phyloP scores from a whole-genome alignment of 2,329 filamentous ascomycete species.

The Fusarium pseudoanthophilum region DNA sequence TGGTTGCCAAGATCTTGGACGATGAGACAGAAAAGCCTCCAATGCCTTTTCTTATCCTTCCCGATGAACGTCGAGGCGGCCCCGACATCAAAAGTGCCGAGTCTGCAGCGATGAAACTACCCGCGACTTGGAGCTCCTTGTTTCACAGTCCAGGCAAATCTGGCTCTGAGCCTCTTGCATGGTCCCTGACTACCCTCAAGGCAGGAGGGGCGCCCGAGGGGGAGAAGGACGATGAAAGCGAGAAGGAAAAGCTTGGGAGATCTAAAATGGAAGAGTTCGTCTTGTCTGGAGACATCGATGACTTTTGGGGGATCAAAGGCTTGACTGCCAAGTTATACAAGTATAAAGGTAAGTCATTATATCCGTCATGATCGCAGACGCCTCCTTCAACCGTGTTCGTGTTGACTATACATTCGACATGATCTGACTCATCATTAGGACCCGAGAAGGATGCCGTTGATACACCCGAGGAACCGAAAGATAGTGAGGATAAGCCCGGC shows the following conservation, averaged over 20 bases:
- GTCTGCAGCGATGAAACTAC: accelerated
- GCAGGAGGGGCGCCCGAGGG: accelerated
- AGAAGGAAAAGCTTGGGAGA: neutral
- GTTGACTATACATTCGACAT: accelerated
- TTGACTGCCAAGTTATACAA: neutral
- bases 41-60: neutral
- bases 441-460: neutral
- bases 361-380: accelerated
- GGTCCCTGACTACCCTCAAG: neutral
- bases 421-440: neutral
- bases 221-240: accelerated
- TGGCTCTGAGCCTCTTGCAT: accelerated
- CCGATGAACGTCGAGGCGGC: neutral
- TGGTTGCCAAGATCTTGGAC: neutral
- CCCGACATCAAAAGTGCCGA: neutral
- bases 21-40: neutral
- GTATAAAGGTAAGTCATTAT: neutral
- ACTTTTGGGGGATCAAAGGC: neutral
- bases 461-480: neutral
- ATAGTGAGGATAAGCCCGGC: neutral
- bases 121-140: neutral
- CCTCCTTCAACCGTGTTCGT: accelerated
- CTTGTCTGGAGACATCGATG: neutral
- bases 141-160: accelerated
- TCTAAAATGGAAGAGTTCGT: neutral